Percentiles rank a stretch among this genome's conserved stretches.
Conservation (phyloP, 768 basidiomycete species). For the Saitozyma sp. region DNA sequence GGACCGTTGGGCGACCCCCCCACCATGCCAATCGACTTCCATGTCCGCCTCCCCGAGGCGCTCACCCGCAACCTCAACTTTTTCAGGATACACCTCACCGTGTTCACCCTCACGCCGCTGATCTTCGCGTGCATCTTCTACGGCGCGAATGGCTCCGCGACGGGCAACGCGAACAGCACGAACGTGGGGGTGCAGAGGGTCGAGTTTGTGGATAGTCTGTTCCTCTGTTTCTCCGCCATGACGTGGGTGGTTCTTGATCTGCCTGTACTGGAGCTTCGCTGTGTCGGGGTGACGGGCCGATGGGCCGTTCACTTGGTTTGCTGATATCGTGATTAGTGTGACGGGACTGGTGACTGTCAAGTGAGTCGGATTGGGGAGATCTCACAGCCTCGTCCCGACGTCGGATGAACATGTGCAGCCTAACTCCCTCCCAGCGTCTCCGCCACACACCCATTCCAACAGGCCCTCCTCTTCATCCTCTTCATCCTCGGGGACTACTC, state of each 20-base stretch:
- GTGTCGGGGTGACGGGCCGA: too few species aligned
- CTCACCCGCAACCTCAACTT: conserved; percentile 19
- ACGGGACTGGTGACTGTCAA: conserved; percentile 44
- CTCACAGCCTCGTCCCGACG: background rate
- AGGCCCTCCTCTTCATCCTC: conserved; percentile 25
- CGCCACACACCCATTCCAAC: conserved; percentile 24
- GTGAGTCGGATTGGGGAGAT: conserved; percentile 13
- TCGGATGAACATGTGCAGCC: background rate
- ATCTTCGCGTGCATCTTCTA: conserved; percentile 35
- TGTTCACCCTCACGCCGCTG: conserved; percentile 28
- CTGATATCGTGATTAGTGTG: conserved; percentile 22
- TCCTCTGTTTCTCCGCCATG: conserved; percentile 44
- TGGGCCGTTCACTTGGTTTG: background rate
- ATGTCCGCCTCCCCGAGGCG: background rate
- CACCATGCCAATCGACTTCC: background rate
- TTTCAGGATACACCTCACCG: conserved; percentile 22
- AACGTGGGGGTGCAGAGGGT: conserved; percentile 20
- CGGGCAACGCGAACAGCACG: conserved; percentile 25
- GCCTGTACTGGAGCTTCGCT: background rate
- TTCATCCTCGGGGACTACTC: conserved; percentile 33
- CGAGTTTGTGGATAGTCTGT: conserved; percentile 35
- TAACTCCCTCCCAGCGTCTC: conserved; percentile 12
- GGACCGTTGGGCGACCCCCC: background rate
- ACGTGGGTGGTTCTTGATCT: conserved; percentile 29
- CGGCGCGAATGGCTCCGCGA: conserved; percentile 30